Conservation (phyloP, 345 rosid genomes). For the Citrus trifoliata region DNA sequence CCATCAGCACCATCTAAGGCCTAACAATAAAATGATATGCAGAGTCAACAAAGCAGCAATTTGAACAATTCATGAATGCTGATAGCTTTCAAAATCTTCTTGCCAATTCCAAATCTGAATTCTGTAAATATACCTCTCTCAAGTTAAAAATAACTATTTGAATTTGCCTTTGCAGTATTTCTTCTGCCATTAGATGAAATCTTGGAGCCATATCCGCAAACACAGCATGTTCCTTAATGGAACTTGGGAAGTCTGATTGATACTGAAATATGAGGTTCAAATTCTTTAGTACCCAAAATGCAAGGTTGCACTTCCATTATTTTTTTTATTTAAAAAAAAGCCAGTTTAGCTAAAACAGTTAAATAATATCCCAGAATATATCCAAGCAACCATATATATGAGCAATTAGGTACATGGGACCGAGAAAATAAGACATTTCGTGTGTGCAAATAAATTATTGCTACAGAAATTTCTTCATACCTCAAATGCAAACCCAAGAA, state of each 20-base stretch:
- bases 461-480: conserved; percentile 33
- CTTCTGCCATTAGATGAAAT: conserved; percentile 78
- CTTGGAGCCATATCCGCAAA: conserved; percentile 93
- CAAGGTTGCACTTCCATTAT: not conserved
- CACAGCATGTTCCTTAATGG: conserved; percentile 76
- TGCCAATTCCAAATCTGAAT: not conserved
- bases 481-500: conserved; percentile 91
- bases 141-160: conserved; percentile 65
- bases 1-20: conserved; percentile 91
- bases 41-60: not conserved
- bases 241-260: conserved; percentile 70
- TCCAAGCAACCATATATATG: not conserved
- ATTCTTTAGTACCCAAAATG: not conserved
- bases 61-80: not conserved
- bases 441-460: not conserved
- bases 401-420: not conserved
- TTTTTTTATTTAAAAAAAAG: not conserved
- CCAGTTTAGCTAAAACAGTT: not conserved
- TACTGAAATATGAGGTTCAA: conserved; percentile 50
- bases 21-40: conserved; percentile 33
- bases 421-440: not conserved
- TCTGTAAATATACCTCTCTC: conserved; percentile 54
- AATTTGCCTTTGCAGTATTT: conserved; percentile 75
- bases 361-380: not conserved
- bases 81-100: not conserved